Evolutionary conservation across 176 grass and related monocot genomes (phyloP), one percentile per base, ranked within the genome.

Genomic region (Urochloa ruziziensis): DNA sequence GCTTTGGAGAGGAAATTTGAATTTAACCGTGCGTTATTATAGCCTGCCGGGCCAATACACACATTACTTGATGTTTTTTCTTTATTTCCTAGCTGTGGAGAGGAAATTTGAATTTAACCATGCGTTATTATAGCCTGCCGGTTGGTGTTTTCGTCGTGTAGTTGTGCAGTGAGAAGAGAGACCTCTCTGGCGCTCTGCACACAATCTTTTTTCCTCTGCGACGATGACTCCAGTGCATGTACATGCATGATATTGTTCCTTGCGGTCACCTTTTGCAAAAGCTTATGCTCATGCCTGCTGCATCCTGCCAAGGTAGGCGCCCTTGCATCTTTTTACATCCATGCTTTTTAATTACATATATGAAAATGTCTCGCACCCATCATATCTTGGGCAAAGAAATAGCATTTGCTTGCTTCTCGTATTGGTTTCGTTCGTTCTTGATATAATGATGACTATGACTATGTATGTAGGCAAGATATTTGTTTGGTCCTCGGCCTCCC

Each of bases 191-290:
- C 3, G 1, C 30, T 10, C 35, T 74, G 48, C 40, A 47, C 39
- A 62, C 58, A 63, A 78, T 64, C 59, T 79, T 79, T 79, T 79
- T 14, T 56, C 58, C 75, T 33, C 27, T 44, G 59, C 58, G 58
- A 47, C 40, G 27, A 62, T n/a, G 75, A 47, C 58, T 48, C 39
- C 17, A 34, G 59, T 44, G 40, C 54, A 48, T 47, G 43, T 49
- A 44, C 35, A 48, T 48, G 43, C 43, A 62, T 46, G 60, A 64
- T 65, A 62, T 79, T 49, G 77, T 79, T 79, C 58, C 60, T 78
- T 23, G 59, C 28, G 27, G 42, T 0, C 40, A 80, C 60, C 77
- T 80, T 65, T 80, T 80, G 61, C 77, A 66, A 80, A 65, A 79
- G 77, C 77, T 79, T 33, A 6, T 63, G 75, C 58, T 46, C 76